Base-by-base conservation (phyloP, 2,329 filamentous ascomycete genomes). In the Fusarium pilosicola region DNA sequence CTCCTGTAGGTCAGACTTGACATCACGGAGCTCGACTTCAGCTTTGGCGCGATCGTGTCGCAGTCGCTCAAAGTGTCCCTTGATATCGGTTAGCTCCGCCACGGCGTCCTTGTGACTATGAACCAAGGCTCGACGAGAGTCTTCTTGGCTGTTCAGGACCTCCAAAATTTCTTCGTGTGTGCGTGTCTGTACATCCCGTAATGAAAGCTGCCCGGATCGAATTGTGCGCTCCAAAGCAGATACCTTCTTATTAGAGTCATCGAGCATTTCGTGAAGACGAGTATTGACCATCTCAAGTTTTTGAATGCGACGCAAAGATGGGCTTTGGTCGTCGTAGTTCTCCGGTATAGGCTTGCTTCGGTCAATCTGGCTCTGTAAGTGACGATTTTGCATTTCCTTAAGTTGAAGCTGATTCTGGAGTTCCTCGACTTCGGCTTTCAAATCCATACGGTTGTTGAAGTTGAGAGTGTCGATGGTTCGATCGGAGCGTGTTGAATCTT, bases 101-200 rank as follows among this genome's bases (percentile, higher is more conserved):
- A 98, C 89, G 22, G 94, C 93, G 76, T 94, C 91, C 80, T 96
- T 97, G 82, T 98, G 95, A 73, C 92, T 91, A 78, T 95, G 92
- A 32, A 97, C 87, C 36, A 98, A 85, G 9, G 92, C 92, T 65
- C 93, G 91, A 51, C 96, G 90, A 34, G 94, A 95, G 71, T 97
- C 92, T 81, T 98, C 96, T 81, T 98, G 96, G 69, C 92, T 96
- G 81, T 95, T 97, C 79, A 98, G 92, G 44, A 97, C 88, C 72
- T 98, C 95, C 73, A 97, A 93, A 24, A 98, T 90, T 81, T 98
- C 96, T 79, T 98, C 95, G 76, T 98, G 95, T 11, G 95, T 97
- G 80, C 94, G 95, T 5, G 95, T 93, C 81, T 98, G 95, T 51
- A 98, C 90, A 81, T 98, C 96, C 55, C 95, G 93, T 48, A 98